phyloP scores from a whole-genome alignment of 2,329 filamentous ascomycete genomes.

The Colletotrichum australisinense region DNA sequence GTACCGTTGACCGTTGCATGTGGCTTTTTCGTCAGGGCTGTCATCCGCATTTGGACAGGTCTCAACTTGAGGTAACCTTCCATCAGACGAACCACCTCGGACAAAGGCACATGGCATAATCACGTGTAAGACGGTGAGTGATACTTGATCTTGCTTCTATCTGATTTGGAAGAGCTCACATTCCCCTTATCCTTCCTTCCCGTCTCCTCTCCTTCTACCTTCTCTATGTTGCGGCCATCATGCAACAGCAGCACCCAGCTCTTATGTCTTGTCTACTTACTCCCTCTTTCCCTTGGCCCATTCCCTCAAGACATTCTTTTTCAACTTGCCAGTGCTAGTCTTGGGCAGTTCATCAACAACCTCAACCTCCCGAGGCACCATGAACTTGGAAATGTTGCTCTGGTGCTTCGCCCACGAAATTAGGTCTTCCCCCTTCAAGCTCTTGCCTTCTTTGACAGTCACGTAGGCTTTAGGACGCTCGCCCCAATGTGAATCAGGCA shows the following conservation, averaged over 20 bases:
- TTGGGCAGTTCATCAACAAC: constrained; percentile 91
- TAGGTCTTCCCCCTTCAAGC: constrained; percentile 73
- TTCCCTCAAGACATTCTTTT: constrained; percentile 91
- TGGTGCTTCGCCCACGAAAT: constrained; percentile 88
- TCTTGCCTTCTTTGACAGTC: constrained; percentile 78
- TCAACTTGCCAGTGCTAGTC: constrained; percentile 95
- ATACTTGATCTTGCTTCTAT: not conserved
- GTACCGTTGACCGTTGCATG: not conserved
- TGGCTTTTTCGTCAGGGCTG: not conserved
- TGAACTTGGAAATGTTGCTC: constrained; percentile 88
- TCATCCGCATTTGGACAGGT: not conserved
- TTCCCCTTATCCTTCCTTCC: not conserved
- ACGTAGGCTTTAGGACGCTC: constrained; percentile 96
- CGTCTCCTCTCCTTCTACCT: not conserved
- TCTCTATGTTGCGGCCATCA: not conserved
- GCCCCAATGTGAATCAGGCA: constrained; percentile 89
- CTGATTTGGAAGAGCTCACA: not conserved
- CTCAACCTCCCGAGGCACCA: constrained; percentile 81
- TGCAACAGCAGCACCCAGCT: not conserved
- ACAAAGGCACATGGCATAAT: not conserved
- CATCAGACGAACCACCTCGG: not conserved
- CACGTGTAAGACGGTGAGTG: not conserved
- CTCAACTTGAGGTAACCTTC: not conserved
- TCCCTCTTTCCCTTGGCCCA: constrained; percentile 72
- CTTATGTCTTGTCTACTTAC: not conserved